Evolutionary conservation across 371 early-diverging fungal species (phyloP).

Genomic region (Syncephalastrum contaminatum): DNA sequence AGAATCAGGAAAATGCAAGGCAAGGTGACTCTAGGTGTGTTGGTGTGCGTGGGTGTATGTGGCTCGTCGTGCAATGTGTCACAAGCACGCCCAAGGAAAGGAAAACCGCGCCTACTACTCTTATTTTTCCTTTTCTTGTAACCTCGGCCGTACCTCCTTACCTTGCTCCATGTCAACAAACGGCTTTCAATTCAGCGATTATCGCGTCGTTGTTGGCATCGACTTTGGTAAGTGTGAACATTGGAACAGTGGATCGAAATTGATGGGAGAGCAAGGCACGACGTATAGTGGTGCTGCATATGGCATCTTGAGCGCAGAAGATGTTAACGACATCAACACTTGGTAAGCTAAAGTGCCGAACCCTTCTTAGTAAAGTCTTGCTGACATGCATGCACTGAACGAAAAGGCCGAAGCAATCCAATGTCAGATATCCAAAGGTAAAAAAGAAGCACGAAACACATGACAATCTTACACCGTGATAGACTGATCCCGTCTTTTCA

Average conservation of each 20-base stretch:
- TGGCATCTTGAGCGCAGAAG: constrained; percentile 42
- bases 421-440: constrained; percentile 44
- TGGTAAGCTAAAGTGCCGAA: constrained; percentile 20
- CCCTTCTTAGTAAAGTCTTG: too few species aligned
- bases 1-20: too few species aligned
- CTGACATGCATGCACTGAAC: neutral
- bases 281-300: constrained; percentile 62
- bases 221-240: constrained; percentile 42
- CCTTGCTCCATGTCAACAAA: constrained; percentile 1
- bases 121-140: constrained; percentile 7
- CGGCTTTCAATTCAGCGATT: constrained; percentile 30
- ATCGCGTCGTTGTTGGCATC: constrained; percentile 59
- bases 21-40: too few species aligned
- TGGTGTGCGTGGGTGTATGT: too few species aligned
- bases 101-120: neutral
- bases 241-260: too few species aligned
- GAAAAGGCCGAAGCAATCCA: constrained; percentile 42
- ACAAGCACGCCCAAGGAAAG: neutral
- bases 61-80: constrained; percentile 5
- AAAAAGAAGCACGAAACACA: neutral
- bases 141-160: constrained; percentile 11
- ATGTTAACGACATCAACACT: constrained; percentile 31
- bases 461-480: neutral
- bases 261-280: constrained; percentile 34
- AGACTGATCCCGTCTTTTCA: neutral